Evolutionary conservation across 2,329 filamentous ascomycete species (phyloP).

Genomic region (Gnomoniopsis sp.): DNA sequence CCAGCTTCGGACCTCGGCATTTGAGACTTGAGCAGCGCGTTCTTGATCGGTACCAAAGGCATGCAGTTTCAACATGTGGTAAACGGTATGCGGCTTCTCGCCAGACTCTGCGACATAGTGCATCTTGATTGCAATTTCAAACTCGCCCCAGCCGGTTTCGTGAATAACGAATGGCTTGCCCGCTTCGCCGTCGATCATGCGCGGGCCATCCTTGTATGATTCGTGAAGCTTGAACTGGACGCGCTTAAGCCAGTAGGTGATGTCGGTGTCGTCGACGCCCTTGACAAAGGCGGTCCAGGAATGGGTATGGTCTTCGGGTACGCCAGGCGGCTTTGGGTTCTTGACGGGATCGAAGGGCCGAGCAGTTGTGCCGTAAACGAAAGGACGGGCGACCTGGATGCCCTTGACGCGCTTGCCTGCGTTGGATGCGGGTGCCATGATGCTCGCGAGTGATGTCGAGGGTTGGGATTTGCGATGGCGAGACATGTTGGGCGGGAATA

Average conservation of each 20-base stretch:
- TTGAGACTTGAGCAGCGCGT: constrained; percentile 56
- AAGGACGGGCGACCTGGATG: constrained; percentile 61
- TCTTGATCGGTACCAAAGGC: constrained; percentile 82
- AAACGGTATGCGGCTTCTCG: constrained; percentile 94
- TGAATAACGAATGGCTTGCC: constrained; percentile 74
- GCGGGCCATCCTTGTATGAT: constrained; percentile 86
- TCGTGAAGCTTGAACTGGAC: constrained; percentile 99
- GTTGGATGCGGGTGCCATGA: constrained; percentile 58
- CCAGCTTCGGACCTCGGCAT: constrained; percentile 69
- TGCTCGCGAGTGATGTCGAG: constrained; percentile 13
- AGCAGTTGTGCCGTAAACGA: constrained; percentile 77
- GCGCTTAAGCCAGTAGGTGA: constrained; percentile 93
- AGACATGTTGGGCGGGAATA: constrained; percentile 17
- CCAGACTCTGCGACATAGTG: constrained; percentile 85
- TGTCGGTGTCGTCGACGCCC: constrained; percentile 82
- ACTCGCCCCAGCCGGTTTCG: constrained; percentile 97
- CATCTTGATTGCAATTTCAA: constrained; percentile 91
- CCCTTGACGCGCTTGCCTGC: constrained; percentile 63
- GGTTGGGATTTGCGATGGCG: constrained; percentile 9
- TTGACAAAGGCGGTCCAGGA: constrained; percentile 94
- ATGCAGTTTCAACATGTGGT: constrained; percentile 87
- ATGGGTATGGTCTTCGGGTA: constrained; percentile 90
- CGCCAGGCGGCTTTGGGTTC: constrained; percentile 71
- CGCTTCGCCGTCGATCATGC: constrained; percentile 73
- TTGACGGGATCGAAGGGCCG: constrained; percentile 72